A percentile compares a stretch with the other conserved stretches of the same genome.
phyloP scores from a whole-genome alignment of 2,329 filamentous ascomycete genomes.

The Colletotrichum chlorophyti region DNA sequence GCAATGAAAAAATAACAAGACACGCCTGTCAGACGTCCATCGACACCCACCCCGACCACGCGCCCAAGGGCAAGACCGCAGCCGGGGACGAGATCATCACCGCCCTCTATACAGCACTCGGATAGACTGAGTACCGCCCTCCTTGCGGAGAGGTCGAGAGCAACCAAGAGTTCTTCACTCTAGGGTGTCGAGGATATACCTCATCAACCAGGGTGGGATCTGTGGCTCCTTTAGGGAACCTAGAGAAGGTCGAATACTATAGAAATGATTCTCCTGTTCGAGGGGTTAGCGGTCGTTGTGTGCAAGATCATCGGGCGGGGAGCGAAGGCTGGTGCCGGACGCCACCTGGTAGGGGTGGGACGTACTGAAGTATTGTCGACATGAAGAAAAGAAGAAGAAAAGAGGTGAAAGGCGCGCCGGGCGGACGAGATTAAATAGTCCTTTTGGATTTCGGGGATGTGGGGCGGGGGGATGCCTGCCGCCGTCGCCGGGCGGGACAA shows the following conservation, averaged over 20 bases:
- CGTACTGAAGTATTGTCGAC: conserved; percentile 69
- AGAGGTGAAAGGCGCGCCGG: conserved; percentile 7
- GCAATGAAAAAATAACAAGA: conserved; percentile 63
- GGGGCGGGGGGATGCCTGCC: background rate
- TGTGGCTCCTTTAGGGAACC: conserved; percentile 92
- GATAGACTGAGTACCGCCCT: conserved; percentile 52
- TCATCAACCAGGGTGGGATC: conserved; percentile 97
- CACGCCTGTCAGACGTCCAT: conserved; percentile 87
- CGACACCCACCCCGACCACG: conserved; percentile 79
- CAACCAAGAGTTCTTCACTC: conserved; percentile 78
- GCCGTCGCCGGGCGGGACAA: too few relatives aligned
- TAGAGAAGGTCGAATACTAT: conserved; percentile 95
- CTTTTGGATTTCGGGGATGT: background rate
- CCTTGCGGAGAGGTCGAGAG: conserved; percentile 68
- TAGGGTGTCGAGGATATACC: conserved; percentile 84
- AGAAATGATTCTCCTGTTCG: conserved; percentile 87
- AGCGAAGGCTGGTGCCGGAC: conserved; percentile 31
- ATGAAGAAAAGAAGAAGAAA: conserved; percentile 59
- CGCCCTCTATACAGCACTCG: conserved; percentile 77
- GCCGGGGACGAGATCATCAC: conserved; percentile 92
- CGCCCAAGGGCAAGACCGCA: conserved; percentile 79
- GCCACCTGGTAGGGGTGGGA: conserved; percentile 39
- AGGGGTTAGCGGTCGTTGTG: conserved; percentile 24
- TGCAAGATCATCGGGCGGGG: background rate
- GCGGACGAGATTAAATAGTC: background rate